Percentiles rank a stretch among this genome's conserved stretches.
phyloP scores from a whole-genome alignment of 805 yeast genomes.

The Candida lessepsii region DNA sequence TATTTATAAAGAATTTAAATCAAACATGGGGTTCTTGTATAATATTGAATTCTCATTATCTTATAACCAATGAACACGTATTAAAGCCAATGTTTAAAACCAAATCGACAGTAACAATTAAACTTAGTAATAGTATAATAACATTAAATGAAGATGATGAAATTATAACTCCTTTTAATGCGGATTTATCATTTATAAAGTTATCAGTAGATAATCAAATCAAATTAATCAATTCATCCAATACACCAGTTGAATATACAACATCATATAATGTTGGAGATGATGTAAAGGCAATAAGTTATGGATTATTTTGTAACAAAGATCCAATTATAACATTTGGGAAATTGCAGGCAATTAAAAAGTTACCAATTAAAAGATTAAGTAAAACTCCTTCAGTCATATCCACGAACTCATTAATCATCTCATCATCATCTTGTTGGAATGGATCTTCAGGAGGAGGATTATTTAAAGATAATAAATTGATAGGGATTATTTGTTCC shows the following conservation, averaged over 20 bases:
- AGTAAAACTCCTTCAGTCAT: background rate
- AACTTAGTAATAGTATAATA: slow-evolving; percentile 4
- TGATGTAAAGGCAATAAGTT: slow-evolving; percentile 33
- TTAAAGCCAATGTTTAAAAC: slow-evolving; percentile 17
- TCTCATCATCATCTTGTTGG: slow-evolving; percentile 48
- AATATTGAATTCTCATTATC: slow-evolving; percentile 24
- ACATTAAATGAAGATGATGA: slow-evolving; percentile 17
- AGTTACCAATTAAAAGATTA: background rate
- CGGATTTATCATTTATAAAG: slow-evolving; percentile 39
- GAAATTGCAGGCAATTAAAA: slow-evolving; percentile 18
- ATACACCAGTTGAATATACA: slow-evolving; percentile 10
- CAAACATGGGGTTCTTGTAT: slow-evolving; percentile 47
- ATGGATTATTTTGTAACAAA: slow-evolving; percentile 36
- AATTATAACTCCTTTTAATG: slow-evolving; percentile 29
- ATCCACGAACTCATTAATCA: slow-evolving; percentile 19
- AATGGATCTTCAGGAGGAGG: slow-evolving; percentile 54
- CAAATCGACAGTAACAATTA: slow-evolving; percentile 8
- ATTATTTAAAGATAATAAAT: slow-evolving; percentile 24
- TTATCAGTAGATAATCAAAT: slow-evolving; percentile 17
- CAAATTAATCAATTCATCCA: slow-evolving; percentile 3
- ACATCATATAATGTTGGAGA: slow-evolving; percentile 18
- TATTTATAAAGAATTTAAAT: slow-evolving; percentile 12
- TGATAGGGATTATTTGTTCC: slow-evolving; percentile 45
- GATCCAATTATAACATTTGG: slow-evolving; percentile 38
- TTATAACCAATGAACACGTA: slow-evolving; percentile 46